Evolutionary conservation across 352 stramenopile species (phyloP), one percentile per base, ranked within the genome.

Genomic region (Phytophthora agathidicida): DNA sequence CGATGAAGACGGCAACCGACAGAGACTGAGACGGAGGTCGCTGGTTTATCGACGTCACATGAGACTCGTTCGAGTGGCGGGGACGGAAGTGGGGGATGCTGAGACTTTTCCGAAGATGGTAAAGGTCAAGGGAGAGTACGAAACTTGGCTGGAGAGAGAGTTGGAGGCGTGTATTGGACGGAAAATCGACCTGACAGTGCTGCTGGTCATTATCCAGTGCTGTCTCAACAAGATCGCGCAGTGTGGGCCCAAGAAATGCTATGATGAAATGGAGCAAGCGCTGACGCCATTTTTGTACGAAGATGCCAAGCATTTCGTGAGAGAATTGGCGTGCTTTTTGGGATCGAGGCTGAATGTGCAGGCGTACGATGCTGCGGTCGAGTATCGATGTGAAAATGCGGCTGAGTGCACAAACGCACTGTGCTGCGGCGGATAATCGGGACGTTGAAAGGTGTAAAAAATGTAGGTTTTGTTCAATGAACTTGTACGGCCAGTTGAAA

Each of bases 201-300:
- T 93, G 17, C n/a, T 86, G 16, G 62, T 71, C 8, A 68, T 93
- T 19, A 86, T 93, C 31, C 65, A 83, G 27, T 77, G 71, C 65
- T 86, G 70, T 22, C 44, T 93, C 3, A 77, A 89, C 35, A 84
- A 83, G 37, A 71, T 80, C 17, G 38, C 20, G 11, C 64, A 71
- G 38, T 80, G 70, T 39, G 67, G 68, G 3, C 44, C 44, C 8
- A 51, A 63, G 36, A 65, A 74, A 26, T 77, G 75, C 41, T 81
- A 83, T 47, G 28, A 65, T 1, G 73, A 83, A 22, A 60, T 93
- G 8, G 33, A 83, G 19, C 49, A 58, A 30, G 79, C 79, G 5
- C 58, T 94, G 14, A 53, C 66, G 50, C 75, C 77, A 7, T 94
- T 93, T 59, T 46, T 94, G 27, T 78, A 79, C 16, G 83, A 89